Conservation (phyloP, 75 land plant species). For the Selaginella moellendorffii region DNA sequence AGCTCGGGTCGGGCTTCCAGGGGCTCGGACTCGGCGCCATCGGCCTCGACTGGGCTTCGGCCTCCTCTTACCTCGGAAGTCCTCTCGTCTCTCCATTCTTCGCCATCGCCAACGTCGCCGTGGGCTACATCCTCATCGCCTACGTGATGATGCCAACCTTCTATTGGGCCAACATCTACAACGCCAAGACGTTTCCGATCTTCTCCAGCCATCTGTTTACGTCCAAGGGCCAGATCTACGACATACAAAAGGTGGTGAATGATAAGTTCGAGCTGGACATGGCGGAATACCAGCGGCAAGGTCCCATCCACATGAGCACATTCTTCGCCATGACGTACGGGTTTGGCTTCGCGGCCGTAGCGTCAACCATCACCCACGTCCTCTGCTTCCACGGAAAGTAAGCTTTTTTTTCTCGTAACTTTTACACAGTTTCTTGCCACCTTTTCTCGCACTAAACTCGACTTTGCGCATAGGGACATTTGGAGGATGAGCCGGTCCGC, state of each 20-base stretch:
- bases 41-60: slow-evolving; percentile 46
- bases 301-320: slow-evolving; percentile 4
- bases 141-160: neutral
- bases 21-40: slow-evolving; percentile 52
- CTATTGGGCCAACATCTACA: neutral
- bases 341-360: slow-evolving; percentile 3
- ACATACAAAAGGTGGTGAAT: neutral
- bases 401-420: neutral
- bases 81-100: slow-evolving; percentile 73
- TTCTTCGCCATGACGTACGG: slow-evolving; percentile 6
- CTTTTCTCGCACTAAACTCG: neutral
- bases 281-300: neutral
- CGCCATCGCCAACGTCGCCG: slow-evolving; percentile 54
- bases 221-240: neutral
- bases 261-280: slow-evolving; percentile 2
- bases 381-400: slow-evolving; percentile 4
- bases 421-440: neutral
- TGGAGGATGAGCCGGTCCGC: neutral
- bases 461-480: neutral
- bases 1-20: slow-evolving; percentile 44
- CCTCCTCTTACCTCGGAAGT: slow-evolving; percentile 38
- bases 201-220: slow-evolving; percentile 4
- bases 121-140: slow-evolving; percentile 32
- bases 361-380: neutral
- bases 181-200: slow-evolving; percentile 2